These are phyloP conservation scores for Eleusine indica DNA, from an alignment of 176 grass and related monocot genomes.

Conservation along the genomic window DNA sequence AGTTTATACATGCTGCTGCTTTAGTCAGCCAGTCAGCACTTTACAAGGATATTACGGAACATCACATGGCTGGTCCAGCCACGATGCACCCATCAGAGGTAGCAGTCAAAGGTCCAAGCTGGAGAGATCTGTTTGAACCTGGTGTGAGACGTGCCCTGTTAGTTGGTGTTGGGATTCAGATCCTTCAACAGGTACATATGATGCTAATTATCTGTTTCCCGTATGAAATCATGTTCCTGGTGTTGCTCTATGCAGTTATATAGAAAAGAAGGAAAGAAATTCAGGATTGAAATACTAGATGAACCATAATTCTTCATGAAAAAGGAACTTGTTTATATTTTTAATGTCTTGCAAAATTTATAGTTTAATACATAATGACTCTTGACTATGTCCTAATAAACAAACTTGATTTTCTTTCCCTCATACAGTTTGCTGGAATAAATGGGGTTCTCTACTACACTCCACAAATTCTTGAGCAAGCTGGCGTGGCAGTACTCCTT, in stretches of 20 bases:
- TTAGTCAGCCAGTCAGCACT: slow-evolving; percentile 84
- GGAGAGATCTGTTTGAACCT: slow-evolving; percentile 76
- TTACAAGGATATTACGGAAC: slow-evolving; percentile 64
- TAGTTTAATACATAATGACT: slow-evolving; percentile 15
- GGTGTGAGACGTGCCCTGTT: slow-evolving; percentile 78
- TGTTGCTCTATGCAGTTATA: slow-evolving; percentile 14
- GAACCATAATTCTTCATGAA: slow-evolving; percentile 22
- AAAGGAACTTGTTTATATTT: slow-evolving; percentile 23
- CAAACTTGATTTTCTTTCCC: slow-evolving; percentile 13
- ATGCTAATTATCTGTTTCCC: slow-evolving; percentile 18
- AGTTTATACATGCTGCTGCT: slow-evolving; percentile 76
- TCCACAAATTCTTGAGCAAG: slow-evolving; percentile 89
- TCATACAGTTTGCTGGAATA: slow-evolving; percentile 81
- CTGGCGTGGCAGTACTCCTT: slow-evolving; percentile 79
- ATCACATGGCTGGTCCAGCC: slow-evolving; percentile 60
- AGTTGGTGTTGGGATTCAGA: slow-evolving; percentile 79
- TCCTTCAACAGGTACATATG: slow-evolving; percentile 81
- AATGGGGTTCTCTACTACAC: slow-evolving; percentile 96
- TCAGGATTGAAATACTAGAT: slow-evolving; percentile 11
- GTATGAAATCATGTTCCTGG: not conserved
- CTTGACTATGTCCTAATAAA: slow-evolving; percentile 1
- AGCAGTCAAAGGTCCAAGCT: slow-evolving; percentile 61
- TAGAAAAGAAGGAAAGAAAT: slow-evolving; percentile 2
- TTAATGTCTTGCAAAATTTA: not conserved
- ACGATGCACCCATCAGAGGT: slow-evolving; percentile 67